phyloP scores from a whole-genome alignment of 2,329 filamentous ascomycete species.

The Nemania sp. region DNA sequence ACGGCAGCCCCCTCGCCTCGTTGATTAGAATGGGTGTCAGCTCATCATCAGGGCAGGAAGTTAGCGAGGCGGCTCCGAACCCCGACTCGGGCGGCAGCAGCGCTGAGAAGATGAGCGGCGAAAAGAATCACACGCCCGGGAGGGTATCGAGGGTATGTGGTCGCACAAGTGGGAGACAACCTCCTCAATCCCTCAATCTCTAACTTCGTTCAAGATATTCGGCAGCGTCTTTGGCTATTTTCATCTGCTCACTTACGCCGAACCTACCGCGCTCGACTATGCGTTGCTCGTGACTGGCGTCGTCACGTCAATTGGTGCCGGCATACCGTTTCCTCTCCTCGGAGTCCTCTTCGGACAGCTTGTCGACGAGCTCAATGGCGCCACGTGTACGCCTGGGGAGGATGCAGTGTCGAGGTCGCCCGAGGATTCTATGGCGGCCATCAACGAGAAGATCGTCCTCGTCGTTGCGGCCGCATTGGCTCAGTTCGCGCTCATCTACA shows the following conservation, averaged over 20 bases:
- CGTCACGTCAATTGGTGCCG: constrained; percentile 57
- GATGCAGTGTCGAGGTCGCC: constrained; percentile 26
- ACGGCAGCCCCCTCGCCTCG: constrained; percentile 1
- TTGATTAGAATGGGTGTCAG: constrained; percentile 26
- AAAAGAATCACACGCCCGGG: constrained; percentile 6
- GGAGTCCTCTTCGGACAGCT: constrained; percentile 68
- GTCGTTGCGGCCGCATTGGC: constrained; percentile 64
- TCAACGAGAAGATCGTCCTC: constrained; percentile 58
- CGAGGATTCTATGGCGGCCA: constrained; percentile 42
- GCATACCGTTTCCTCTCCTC: constrained; percentile 66
- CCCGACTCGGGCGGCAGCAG: constrained; percentile 13
- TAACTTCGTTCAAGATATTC: constrained; percentile 18
- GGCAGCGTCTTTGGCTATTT: constrained; percentile 47
- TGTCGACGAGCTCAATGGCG: constrained; percentile 63
- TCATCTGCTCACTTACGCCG: constrained; percentile 50
- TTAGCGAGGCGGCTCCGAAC: constrained; percentile 14
- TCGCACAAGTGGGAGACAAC: not conserved
- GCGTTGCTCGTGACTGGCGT: constrained; percentile 48
- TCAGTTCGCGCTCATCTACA: constrained; percentile 61
- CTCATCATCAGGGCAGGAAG: constrained; percentile 21
- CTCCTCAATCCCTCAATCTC: not conserved
- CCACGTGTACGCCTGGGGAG: constrained; percentile 51
- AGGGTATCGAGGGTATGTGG: constrained; percentile 23
- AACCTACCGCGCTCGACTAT: constrained; percentile 50
- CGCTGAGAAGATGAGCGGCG: constrained; percentile 9